Base-by-base conservation (phyloP, 1,139 yeast species). In the Casaregolazyma lundiana region DNA sequence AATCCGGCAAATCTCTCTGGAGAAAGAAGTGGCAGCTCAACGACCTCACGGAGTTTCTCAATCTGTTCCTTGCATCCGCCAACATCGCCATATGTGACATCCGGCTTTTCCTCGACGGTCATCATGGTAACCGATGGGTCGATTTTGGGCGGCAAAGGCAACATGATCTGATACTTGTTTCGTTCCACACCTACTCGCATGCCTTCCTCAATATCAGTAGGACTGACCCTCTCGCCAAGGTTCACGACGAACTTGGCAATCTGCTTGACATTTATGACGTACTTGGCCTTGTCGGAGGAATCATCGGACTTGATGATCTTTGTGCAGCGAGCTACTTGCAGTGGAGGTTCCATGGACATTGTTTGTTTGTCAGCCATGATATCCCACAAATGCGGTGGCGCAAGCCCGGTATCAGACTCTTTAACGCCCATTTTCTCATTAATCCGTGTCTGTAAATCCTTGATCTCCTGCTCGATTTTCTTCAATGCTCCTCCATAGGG, bases 101-200 rank as follows among this genome's bases (percentile, higher is more conserved):
- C 95, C 13, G 98, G 98, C 68, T 92, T 92, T 66, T 92, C 98
- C 67, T 92, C 98, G 45, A 92, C 98, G 1, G 97, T 90, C 98
- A 92, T 92, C 98, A 92, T 92, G n/a, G 98, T 92, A 46, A 92
- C 98, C 15, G 90, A 80, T 8, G 98, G 97, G 67, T 92, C 98
- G 64, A 92, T 92, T 64, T 96, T 76, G 45, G 99, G 98, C 18
- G 98, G 98, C 56, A 94, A 75, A 20, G 99, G 98, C 60, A 92
- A 76, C 73, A 89, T 96, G 63, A 92, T 92, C 67, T 90, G 96
- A 69, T 94, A 92, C 68, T 92, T 92, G 62, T 87, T 89, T 68
- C 98, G 81, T 67, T 92, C 98, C 51, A 92, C 98, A 61, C 98
- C 99, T 40, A 92, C 97, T 65, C 98, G 79, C 98, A 92, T 94